These are phyloP conservation scores for Chaetomium tenue DNA, from an alignment of 495 filamentous ascomycete species.

Conservation along the genomic window DNA sequence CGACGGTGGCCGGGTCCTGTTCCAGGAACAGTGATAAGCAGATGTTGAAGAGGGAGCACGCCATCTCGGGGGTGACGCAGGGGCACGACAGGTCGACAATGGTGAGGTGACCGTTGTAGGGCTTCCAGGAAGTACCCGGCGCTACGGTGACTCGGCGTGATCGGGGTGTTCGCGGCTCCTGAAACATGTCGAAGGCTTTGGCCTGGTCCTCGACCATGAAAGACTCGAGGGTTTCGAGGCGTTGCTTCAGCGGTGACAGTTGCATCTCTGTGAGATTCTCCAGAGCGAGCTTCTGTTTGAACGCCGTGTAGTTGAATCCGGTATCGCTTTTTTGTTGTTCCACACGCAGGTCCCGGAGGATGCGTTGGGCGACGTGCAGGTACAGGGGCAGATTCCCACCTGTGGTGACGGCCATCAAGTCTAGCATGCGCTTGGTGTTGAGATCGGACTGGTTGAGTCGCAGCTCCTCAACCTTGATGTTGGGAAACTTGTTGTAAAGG, in stretches of 20 bases:
- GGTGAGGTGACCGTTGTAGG: constrained; percentile 56
- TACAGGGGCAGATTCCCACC: constrained; percentile 58
- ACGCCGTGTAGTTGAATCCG: constrained; percentile 54
- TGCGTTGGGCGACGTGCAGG: constrained; percentile 55
- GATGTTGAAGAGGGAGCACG: constrained; percentile 69
- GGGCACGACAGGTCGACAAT: constrained; percentile 76
- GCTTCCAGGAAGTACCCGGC: constrained; percentile 37
- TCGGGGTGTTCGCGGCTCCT: too few species aligned
- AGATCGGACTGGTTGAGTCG: constrained; percentile 58
- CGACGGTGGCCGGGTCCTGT: constrained; percentile 40
- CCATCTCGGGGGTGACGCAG: constrained; percentile 63
- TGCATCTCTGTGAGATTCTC: constrained; percentile 47
- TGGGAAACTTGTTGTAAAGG: constrained; percentile 43
- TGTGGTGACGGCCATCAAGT: constrained; percentile 63
- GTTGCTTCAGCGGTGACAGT: constrained; percentile 52
- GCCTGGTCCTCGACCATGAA: constrained; percentile 50
- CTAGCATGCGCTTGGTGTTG: constrained; percentile 62
- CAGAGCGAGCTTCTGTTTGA: constrained; percentile 41
- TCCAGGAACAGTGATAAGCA: constrained; percentile 62
- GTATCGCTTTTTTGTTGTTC: constrained; percentile 38
- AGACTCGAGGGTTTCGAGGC: constrained; percentile 57
- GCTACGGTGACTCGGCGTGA: not conserved
- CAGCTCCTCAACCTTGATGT: constrained; percentile 53
- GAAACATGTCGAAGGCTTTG: constrained; percentile 22
- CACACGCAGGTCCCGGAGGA: constrained; percentile 61